Evolutionary conservation across 768 basidiomycete species (phyloP), one percentile per base, ranked within the genome.

Genomic region (Podaxis sp.): DNA sequence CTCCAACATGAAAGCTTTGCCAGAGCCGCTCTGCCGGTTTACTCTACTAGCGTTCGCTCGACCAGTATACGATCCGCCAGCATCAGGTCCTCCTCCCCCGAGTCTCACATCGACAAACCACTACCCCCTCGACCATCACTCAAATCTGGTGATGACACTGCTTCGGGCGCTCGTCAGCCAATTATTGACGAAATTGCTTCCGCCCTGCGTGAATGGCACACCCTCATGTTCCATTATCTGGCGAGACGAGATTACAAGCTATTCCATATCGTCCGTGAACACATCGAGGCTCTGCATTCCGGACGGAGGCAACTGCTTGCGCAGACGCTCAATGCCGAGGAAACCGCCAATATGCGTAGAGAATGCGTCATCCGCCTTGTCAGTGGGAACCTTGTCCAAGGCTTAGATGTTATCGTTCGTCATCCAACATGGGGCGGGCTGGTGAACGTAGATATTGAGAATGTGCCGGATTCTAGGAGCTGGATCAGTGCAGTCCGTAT

Each of bases 141-240:
- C 53, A 96, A 95, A 65, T 93, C 94, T 9, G 94, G 93, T 40
- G 96, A 97, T 71, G 96, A 98, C 67, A 98, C 96, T 2, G 82
- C 85, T 3, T 88, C 90, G 0, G 96, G 96, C 9, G 80, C 82
- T 22, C 77, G 74, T 2, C 95, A 97, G 70, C 96, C 96, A 9
- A 89, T 98, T 70, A 87, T 98, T 55, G 96, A 98, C 75, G 96
- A 98, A 78, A 96, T 98, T 66, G 93, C 96, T 0, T 96, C 94
- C 7, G 96, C 96, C 0, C 77, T 98, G 49, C 87, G 96, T 41
- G 96, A 98, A 84, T 98, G 96, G 95, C 91, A 96, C 69, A 85
- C 85, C 38, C 79, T 94, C 56, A 90, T 98, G 83, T 95, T 94
- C 70, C 89, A 89, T 65, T 95, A 97, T 73, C 88, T 98, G 46